phyloP scores from a whole-genome alignment of 208 protist genomes.

The Wallacemonas collosoma region DNA sequence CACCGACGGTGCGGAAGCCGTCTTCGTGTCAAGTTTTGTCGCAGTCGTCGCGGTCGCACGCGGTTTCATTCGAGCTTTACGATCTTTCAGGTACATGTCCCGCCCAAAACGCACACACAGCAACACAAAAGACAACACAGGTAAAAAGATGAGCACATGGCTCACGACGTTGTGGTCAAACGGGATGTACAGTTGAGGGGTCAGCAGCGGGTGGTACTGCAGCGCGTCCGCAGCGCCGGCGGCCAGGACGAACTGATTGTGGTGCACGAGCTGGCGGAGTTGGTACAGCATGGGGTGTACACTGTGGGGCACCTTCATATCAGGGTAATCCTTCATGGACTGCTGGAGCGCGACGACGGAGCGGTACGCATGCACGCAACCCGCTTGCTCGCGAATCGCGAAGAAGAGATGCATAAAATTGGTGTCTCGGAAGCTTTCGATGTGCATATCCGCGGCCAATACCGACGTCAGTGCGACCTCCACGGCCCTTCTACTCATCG shows the following conservation, averaged over 20 bases:
- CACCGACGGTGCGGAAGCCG: neutral
- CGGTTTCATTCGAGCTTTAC: neutral
- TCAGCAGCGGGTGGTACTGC: slow-evolving; percentile 72
- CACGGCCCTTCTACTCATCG: slow-evolving; percentile 25
- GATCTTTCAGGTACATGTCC: slow-evolving; percentile 10
- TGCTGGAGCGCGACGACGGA: slow-evolving; percentile 49
- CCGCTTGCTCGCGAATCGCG: slow-evolving; percentile 28
- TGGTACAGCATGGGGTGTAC: slow-evolving; percentile 30
- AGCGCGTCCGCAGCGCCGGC: slow-evolving; percentile 70
- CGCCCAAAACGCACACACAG: slow-evolving; percentile 41
- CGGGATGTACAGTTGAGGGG: slow-evolving; percentile 81
- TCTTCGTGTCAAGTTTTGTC: neutral
- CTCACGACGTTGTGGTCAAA: slow-evolving; percentile 65
- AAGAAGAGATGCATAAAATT: slow-evolving; percentile 45
- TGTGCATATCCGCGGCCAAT: slow-evolving; percentile 34
- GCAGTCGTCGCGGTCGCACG: no score
- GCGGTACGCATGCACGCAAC: slow-evolving; percentile 59
- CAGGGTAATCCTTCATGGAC: slow-evolving; percentile 42
- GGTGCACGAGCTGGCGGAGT: slow-evolving; percentile 34
- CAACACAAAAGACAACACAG: slow-evolving; percentile 37
- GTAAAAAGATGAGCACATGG: slow-evolving; percentile 67
- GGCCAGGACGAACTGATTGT: slow-evolving; percentile 34
- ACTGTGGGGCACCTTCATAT: slow-evolving; percentile 49
- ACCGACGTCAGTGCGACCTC: slow-evolving; percentile 52
- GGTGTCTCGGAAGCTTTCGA: slow-evolving; percentile 47